Base-by-base conservation (phyloP, 768 basidiomycete genomes). In the Daedaleopsis sinensis region DNA sequence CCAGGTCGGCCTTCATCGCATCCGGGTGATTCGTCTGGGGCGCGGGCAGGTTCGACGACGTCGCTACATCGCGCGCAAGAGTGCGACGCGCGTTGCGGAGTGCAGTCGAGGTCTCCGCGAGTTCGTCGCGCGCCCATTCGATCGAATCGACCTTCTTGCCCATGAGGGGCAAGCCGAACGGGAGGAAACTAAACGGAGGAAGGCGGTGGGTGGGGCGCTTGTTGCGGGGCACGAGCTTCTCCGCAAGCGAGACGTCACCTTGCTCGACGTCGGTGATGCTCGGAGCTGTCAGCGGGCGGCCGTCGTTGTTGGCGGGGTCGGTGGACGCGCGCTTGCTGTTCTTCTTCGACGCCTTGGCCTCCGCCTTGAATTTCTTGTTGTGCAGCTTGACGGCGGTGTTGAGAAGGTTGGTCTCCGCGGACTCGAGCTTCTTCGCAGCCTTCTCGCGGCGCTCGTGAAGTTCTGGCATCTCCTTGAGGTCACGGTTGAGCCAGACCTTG, bases 81-180 rank as follows among this genome's bases (percentile, higher is more conserved):
- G 62, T 58, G 36, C 67, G 59, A 5, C 73, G 74, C 15, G 61
- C 62, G 58, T 72, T 57, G 11, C 57, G 65, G 21, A 76, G 65
- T 23, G 55, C 63, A 9, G 37, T 47, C 32, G 60, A 67, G 12
- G 70, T 71, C 21, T 90, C 52, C 73, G 73, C 67, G 58, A 97
- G 92, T 75, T 95, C 90, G 19, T 82, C 77, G 35, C 91, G 80
- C 19, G 88, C 86, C 94, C 95, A 97, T 2, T 94, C 88, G 70
- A 98, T 94, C 3, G 91, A 85, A 76, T 98, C 97, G 16, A 98
- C 95, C 73, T 96, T 91, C 72, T 93, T 73, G 9, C 97, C 97
- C 3, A 85, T 76, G 24, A 96, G 78, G 1, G 85, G 85, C 24
- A 90, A 75, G 10, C 80, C 78, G 59, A 85, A 83, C 0, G 83